These are phyloP conservation scores for Nematocida sp. DNA, from an alignment of 371 early-diverging fungal species.

Conservation along the genomic window DNA sequence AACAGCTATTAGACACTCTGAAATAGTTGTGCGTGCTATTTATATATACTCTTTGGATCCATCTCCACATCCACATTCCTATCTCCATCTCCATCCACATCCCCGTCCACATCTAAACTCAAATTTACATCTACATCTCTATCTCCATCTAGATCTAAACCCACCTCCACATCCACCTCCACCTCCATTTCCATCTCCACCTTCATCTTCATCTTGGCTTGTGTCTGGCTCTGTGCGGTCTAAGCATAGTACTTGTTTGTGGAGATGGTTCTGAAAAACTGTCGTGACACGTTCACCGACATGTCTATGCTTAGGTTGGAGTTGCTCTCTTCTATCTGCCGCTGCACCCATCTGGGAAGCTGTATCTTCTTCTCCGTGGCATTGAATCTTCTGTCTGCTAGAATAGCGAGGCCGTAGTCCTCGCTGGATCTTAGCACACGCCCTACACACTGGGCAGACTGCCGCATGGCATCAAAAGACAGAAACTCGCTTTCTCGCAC, in stretches of 20 bases:
- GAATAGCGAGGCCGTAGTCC: constrained; percentile 97
- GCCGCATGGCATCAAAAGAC: constrained; percentile 97
- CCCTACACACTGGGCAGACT: constrained; percentile 94
- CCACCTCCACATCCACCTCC: too few relatives aligned
- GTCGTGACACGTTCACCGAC: constrained; percentile 82
- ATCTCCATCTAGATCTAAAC: too few relatives aligned
- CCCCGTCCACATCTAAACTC: too few relatives aligned
- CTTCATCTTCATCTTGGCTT: too few relatives aligned
- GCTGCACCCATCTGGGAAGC: constrained; percentile 92
- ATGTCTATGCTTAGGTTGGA: constrained; percentile 90
- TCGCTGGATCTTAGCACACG: constrained; percentile 91
- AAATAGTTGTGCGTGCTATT: too few relatives aligned
- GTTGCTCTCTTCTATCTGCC: constrained; percentile 78
- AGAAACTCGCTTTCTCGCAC: constrained; percentile 95
- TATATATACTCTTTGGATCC: too few relatives aligned
- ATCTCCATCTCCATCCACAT: too few relatives aligned
- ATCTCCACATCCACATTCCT: too few relatives aligned
- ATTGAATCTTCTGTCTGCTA: constrained; percentile 94
- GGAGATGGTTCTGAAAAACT: constrained; percentile 88
- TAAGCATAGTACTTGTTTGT: constrained; percentile 24
- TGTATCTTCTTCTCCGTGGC: constrained; percentile 84
- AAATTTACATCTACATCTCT: too few relatives aligned
- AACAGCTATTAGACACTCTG: too few relatives aligned
- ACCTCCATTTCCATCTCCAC: too few relatives aligned
- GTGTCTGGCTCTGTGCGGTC: too few relatives aligned